phyloP scores from a whole-genome alignment of 1,284 basidiomycete species.

The Amylostereum chailletii region DNA sequence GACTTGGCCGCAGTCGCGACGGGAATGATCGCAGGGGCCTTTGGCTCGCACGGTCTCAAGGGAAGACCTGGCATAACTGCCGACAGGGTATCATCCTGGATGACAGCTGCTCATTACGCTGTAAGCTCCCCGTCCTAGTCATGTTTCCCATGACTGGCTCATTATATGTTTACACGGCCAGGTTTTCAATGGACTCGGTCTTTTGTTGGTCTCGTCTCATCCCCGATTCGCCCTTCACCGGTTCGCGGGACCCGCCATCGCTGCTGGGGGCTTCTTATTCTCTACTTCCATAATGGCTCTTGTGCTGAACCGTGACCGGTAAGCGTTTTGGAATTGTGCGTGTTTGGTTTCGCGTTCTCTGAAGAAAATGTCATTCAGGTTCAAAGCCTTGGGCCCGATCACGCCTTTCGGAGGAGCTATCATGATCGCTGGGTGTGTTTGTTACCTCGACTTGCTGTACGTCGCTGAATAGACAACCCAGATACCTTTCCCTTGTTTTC shows the following conservation, averaged over 20 bases:
- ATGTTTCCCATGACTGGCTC: background rate
- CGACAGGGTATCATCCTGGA: conserved; percentile 51
- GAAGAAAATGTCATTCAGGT: background rate
- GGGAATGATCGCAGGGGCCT: conserved; percentile 61
- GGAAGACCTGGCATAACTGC: conserved; percentile 37
- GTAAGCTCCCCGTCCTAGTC: conserved; percentile 30
- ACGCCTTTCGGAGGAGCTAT: background rate
- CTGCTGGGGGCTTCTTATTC: conserved; percentile 55
- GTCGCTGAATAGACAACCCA: no score
- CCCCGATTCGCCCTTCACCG: conserved; percentile 54
- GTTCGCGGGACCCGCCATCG: conserved; percentile 66
- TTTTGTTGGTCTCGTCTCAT: conserved; percentile 67
- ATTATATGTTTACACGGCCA: conserved; percentile 18
- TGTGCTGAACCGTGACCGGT: conserved; percentile 52
- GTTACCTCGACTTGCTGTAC: no score
- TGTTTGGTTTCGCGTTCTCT: background rate
- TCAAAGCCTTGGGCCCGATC: background rate
- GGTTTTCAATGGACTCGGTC: conserved; percentile 73
- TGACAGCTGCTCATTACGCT: conserved; percentile 54
- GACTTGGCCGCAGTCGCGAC: conserved; percentile 30
- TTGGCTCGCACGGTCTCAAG: conserved; percentile 61
- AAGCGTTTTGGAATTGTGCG: conserved; percentile 10
- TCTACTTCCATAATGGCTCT: conserved; percentile 66
- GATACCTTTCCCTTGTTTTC: no score
- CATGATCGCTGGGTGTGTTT: background rate